These are phyloP conservation scores for Echria macrotheca DNA, from an alignment of 495 filamentous ascomycete genomes.

Conservation along the genomic window DNA sequence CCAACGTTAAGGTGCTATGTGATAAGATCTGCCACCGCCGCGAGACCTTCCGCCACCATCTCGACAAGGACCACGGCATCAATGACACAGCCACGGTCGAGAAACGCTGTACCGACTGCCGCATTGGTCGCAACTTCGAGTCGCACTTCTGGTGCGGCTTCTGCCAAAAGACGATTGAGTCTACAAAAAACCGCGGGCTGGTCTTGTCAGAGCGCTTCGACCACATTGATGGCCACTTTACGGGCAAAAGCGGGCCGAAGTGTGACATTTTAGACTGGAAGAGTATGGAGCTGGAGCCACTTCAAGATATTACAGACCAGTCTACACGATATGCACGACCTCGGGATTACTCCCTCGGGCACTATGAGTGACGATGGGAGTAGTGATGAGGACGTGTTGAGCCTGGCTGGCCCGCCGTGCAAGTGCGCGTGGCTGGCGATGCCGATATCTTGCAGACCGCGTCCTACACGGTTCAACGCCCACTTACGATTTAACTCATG, in stretches of 20 bases:
- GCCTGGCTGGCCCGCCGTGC: too few species aligned
- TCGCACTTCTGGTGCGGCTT: conserved; percentile 88
- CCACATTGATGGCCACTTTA: conserved; percentile 81
- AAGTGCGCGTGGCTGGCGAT: too few species aligned
- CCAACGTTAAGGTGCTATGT: too few species aligned
- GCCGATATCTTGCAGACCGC: too few species aligned
- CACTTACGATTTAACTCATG: too few species aligned
- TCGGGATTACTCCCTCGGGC: too few species aligned
- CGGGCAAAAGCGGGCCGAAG: conserved; percentile 29
- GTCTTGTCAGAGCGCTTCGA: conserved; percentile 76
- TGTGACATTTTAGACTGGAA: conserved; percentile 35
- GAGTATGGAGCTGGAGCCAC: conserved; percentile 20
- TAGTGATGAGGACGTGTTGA: too few species aligned
- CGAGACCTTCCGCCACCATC: conserved; percentile 57
- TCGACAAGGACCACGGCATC: conserved; percentile 50
- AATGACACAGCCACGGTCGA: conserved; percentile 37
- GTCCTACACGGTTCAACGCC: too few species aligned
- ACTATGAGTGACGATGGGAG: too few species aligned
- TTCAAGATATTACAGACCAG: not conserved
- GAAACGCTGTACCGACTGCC: conserved; percentile 43
- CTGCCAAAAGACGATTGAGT: conserved; percentile 54
- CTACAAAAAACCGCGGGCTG: conserved; percentile 49
- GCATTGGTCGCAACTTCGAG: conserved; percentile 65
- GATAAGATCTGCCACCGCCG: conserved; percentile 55
- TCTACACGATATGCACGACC: not conserved